Evolutionary conservation across 139 green algal species (phyloP).

Genomic region (Axilococcus clingmanii): DNA sequence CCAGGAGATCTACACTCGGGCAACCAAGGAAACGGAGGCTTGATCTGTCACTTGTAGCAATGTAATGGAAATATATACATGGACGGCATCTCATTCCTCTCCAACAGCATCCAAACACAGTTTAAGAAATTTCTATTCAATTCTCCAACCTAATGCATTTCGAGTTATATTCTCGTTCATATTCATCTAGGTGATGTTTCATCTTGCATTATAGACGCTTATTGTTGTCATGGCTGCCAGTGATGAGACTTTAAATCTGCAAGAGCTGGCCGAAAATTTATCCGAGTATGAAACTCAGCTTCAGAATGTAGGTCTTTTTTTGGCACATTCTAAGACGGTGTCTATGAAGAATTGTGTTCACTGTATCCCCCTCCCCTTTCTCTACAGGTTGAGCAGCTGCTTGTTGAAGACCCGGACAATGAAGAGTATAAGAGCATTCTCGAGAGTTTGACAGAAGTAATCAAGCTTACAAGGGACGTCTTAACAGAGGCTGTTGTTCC

Average conservation of each 20-base stretch:
- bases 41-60: no score
- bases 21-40: constrained; percentile 27
- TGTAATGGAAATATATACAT: no score
- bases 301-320: not conserved
- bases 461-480: not conserved
- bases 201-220: not conserved
- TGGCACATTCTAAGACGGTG: no score
- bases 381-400: constrained; percentile 55
- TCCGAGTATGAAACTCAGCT: constrained; percentile 8
- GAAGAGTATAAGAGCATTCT: constrained; percentile 63
- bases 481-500: not conserved
- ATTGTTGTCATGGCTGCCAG: not conserved
- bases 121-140: not conserved
- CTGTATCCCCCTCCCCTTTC: no score
- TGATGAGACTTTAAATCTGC: not conserved
- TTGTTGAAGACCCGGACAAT: constrained; percentile 59
- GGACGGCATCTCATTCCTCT: not conserved
- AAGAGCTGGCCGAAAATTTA: constrained; percentile 4
- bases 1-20: constrained; percentile 92
- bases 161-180: constrained; percentile 5
- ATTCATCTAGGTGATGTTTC: constrained; percentile 1
- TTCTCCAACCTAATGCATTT: not conserved
- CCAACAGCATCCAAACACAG: not conserved
- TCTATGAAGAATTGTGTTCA: no score
- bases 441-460: constrained; percentile 50